Evolutionary conservation across 108 stramenopile species (phyloP), one percentile per base, ranked within the genome.

Genomic region (Nitzschia sp.): DNA sequence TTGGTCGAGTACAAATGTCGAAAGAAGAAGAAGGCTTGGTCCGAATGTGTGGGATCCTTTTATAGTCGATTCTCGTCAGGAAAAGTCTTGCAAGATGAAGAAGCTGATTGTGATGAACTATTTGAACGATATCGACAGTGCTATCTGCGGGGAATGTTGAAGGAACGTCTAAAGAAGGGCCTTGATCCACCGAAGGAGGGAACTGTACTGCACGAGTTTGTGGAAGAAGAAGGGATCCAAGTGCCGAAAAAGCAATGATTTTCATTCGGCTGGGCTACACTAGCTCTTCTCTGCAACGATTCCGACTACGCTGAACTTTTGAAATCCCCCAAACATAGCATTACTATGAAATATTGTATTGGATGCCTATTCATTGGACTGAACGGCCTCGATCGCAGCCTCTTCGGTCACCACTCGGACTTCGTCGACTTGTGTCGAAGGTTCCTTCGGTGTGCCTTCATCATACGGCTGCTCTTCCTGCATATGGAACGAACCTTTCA

Each of bases 1-100:
- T 58, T 75, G 19, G 68, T 85, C 9, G 68, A 85, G 30, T 68
- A 72, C 67, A 72, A 76, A 46, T 85, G 84, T 62, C 77, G 80
- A 33, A 71, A 68, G 45, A 68, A 78, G 33, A 76, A 76, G 46
- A 62, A 63, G 17, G 80, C 74, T 6, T 85, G 76, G 66, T 59
- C 74, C 29, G 45, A 55, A 15, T 85, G 84, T 55, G 60, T 79
- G 28, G 42, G 70, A 1, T 42, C 67, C 17, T 59, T 29, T 21
- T 85, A 78, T 59, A 49, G 60, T 21, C 51, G 36, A 26, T 81
- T 85, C 68, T 46, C 81, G 26, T 54, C 73, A 17, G 80, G 80
- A 23, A 68, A 77, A 54, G 38, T 48, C 2, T 23, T 85, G n/a
- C 64, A 76, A 27, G 68, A 78, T 18, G 60, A 66, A 49, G 72